Base-by-base conservation (phyloP, 305 asterid genomes). In the Coffea humblotiana region DNA sequence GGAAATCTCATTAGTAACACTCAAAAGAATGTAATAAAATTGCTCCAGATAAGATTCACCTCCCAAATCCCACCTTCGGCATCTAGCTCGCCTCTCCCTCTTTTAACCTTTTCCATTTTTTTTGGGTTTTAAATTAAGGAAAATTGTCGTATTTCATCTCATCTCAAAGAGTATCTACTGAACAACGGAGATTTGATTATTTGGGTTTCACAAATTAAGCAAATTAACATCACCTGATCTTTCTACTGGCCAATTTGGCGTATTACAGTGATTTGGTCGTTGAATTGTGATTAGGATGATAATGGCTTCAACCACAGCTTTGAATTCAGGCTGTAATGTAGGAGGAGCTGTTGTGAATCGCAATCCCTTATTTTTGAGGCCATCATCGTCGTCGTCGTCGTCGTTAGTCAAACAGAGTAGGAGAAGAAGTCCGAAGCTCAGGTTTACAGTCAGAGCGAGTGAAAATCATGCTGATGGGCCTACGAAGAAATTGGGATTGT, bases 401-500 rank as follows among this genome's bases (percentile, higher is more conserved):
- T 0, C 13, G 51, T 6, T 47, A 19, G 64, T 70, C 43, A 15
- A 11, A 40, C 54, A 47, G 25, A 74, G 82, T 3, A 21, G 64
- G 4, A 48, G 13, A 48, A 48, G 13, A 48, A 48, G 52, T 48
- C 52, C 52, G 13, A 48, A 8, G 11, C 79, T 85, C 49, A 47
- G 15, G 49, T 88, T 87, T 72, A 74, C 80, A 19, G 52, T 93
- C 74, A 86, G 84, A 82, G 95, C 94, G 12, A 78, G 86, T 27
- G 90, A 87, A 58, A 83, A 74, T 64, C 87, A 78, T 21, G 84
- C 81, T 32, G 82, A 77, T 63, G 78, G 79, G 5, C 86, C 86
- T 3, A 35, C 83, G 47, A 84, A 88, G 87, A 94, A 90, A 84
- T 77, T 84, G 79, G 90, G 92, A 37, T 82, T 81, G 90, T 91